Percentiles rank a stretch among this genome's conserved stretches.
These are phyloP conservation scores for Oligophagozyma castellii DNA, from an alignment of 1,139 yeast genomes.

Conservation along the genomic window DNA sequence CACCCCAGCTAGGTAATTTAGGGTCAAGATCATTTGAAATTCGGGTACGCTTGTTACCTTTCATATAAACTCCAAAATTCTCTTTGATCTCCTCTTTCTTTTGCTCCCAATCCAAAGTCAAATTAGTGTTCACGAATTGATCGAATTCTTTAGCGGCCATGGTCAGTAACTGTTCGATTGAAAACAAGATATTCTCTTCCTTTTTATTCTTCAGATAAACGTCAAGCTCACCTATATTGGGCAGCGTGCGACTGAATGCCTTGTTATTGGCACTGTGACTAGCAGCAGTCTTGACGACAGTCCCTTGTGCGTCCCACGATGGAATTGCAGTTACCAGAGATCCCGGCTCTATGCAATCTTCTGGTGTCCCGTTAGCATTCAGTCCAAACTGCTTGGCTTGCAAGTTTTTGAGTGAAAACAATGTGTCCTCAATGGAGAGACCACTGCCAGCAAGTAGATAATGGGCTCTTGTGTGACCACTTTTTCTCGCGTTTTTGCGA, in stretches of 20 bases:
- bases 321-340: not conserved
- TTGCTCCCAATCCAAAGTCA: conserved; percentile 73
- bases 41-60: conserved; percentile 23
- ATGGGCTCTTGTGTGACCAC: conserved; percentile 71
- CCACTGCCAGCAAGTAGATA: conserved; percentile 85
- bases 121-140: conserved; percentile 53
- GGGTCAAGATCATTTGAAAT: conserved; percentile 21
- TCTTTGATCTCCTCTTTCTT: conserved; percentile 61
- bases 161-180: conserved; percentile 70
- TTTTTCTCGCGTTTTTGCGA: conserved; percentile 25
- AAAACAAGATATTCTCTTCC: conserved; percentile 68
- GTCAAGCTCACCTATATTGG: conserved; percentile 31
- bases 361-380: not conserved
- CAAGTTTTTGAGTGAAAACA: conserved; percentile 40
- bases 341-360: not conserved
- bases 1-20: conserved; percentile 24
- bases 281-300: conserved; percentile 5
- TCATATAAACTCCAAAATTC: conserved; percentile 38
- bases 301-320: not conserved
- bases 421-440: conserved; percentile 76
- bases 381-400: conserved; percentile 11
- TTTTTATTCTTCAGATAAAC: conserved; percentile 51
- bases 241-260: conserved; percentile 14
- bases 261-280: conserved; percentile 3
- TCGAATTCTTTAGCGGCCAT: conserved; percentile 79